Evolutionary conservation across 495 filamentous ascomycete genomes (phyloP), one percentile per base, ranked within the genome.

Genomic region (Parathielavia hyrcaniae): DNA sequence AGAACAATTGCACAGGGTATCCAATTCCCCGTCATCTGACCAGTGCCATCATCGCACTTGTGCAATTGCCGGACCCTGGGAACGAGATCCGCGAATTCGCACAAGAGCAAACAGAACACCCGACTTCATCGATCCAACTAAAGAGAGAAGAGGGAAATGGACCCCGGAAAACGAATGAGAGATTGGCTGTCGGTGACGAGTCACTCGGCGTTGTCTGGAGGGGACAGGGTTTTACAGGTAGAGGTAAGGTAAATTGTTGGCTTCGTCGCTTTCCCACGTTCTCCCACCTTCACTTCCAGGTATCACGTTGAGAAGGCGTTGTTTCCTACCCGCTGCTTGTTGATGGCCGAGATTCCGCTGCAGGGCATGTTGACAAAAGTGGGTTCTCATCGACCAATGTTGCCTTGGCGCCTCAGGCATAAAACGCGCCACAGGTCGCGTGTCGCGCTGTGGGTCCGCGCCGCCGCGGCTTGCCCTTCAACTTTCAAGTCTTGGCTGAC

Each of bases 1-100:
- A 44, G n/a, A 43, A 45, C 36, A 6, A 30, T 30, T 30, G 26
- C 26, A 30, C 26, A 30, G 6, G 26, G 26, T 30, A 30, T 30
- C 26, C 26, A 6, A 30, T 6, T 26, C 52, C 23, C 32, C 22
- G 12, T 32, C 41, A 23, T 19, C 17, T 45, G 17, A 47, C 16
- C 38, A 43, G 7, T n/a, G 23, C 22, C 34, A 16, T 34, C 54
- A 51, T 50, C 55, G 47, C 22, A 57, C 55, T 12, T 51, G 46
- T 50, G 47, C 52, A 43, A 32, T 53, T 20, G 13, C 48, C 20
- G 8, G 51, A 44, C 38, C 4, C 35, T 41, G 36, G 17, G 14
- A 23, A 20, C 14, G 32, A 46, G 26, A 46, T 36, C 40, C 41
- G 9, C 40, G 12, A 49, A n/a, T 54, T 46, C 23, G 30, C 26